Evolutionary conservation across 768 basidiomycete species (phyloP).

Genomic region (Amanita subjunquillea): DNA sequence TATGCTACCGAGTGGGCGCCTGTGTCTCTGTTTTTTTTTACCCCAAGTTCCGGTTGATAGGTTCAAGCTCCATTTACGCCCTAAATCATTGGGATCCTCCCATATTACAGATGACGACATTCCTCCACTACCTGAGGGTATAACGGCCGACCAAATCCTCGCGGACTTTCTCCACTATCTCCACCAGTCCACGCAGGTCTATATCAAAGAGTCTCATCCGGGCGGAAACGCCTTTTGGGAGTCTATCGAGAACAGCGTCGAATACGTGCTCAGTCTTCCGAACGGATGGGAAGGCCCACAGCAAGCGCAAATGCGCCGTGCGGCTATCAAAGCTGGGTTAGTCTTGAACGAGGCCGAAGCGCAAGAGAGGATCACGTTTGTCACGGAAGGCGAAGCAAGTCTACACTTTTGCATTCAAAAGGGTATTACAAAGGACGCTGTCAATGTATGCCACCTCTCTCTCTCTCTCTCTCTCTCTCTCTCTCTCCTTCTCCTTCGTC

Average conservation of each 20-base stretch:
- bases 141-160: conserved; percentile 24
- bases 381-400: conserved; percentile 49
- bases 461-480: no score
- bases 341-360: conserved; percentile 22
- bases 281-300: conserved; percentile 48
- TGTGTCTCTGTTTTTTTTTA: neutral
- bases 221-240: neutral
- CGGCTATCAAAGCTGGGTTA: conserved; percentile 35
- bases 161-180: conserved; percentile 33
- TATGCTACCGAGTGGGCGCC: no score
- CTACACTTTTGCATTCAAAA: conserved; percentile 32
- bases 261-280: conserved; percentile 37
- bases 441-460: conserved; percentile 20
- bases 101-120: conserved; percentile 16
- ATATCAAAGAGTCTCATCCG: conserved; percentile 25
- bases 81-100: conserved; percentile 11
- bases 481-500: no score
- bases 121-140: conserved; percentile 24
- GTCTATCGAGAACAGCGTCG: conserved; percentile 19
- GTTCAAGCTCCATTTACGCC: conserved; percentile 33
- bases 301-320: conserved; percentile 36
- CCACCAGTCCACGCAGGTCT: conserved; percentile 22
- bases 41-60: conserved; percentile 12
- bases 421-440: conserved; percentile 18
- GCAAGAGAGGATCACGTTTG: conserved; percentile 30